Percentiles rank a stretch among this genome's conserved stretches.
phyloP scores from a whole-genome alignment of 345 rosid genomes.

The Rubroshorea leprosula region DNA sequence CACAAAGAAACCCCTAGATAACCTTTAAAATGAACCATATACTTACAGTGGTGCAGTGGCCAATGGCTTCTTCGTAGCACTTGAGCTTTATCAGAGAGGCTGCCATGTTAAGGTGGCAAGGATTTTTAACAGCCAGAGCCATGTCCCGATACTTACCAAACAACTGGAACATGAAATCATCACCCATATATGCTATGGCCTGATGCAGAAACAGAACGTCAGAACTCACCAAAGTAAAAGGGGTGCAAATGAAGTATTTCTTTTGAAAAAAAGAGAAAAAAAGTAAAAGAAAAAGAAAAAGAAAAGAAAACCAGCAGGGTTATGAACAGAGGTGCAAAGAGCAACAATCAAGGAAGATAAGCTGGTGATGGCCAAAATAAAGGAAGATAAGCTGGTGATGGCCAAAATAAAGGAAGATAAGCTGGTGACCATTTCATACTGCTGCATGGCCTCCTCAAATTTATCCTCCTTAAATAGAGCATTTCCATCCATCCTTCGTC shows the following conservation, averaged over 20 bases:
- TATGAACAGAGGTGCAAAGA: too few relatives aligned
- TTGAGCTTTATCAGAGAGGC: constrained; percentile 85
- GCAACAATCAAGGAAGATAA: not conserved
- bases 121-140: constrained; percentile 98
- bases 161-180: constrained; percentile 95
- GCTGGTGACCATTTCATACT: constrained; percentile 87
- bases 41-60: constrained; percentile 76
- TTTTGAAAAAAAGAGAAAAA: too few relatives aligned
- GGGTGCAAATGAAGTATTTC: too few relatives aligned
- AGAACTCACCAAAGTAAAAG: constrained; percentile 16
- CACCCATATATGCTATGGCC: constrained; percentile 95
- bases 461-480: constrained; percentile 66
- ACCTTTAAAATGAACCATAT: not conserved
- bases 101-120: constrained; percentile 91
- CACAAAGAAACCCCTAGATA: not conserved
- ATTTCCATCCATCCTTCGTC: constrained; percentile 95
- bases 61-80: constrained; percentile 78
- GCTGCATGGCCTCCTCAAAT: constrained; percentile 93
- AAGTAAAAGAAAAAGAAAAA: too few relatives aligned
- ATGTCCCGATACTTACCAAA: constrained; percentile 93
- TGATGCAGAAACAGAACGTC: constrained; percentile 21
- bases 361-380: not conserved
- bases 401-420: constrained; percentile 20
- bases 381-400: not conserved
- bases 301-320: too few relatives aligned